Percentiles rank a stretch among this genome's conserved stretches.
These are phyloP conservation scores for Lactarius vividus DNA, from an alignment of 768 basidiomycete genomes.

Conservation along the genomic window DNA sequence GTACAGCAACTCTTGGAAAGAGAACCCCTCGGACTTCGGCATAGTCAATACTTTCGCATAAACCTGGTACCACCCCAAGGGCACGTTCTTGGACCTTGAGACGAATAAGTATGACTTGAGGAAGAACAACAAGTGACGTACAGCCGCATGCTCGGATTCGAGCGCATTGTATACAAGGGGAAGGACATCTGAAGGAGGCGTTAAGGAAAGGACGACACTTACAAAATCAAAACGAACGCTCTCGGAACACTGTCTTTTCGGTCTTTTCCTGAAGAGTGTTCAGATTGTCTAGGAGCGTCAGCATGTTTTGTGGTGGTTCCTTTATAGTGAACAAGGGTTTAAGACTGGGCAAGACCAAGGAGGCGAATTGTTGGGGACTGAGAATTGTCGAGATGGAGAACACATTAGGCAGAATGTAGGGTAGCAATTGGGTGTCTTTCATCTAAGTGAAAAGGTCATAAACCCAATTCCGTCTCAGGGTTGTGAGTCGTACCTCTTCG, in stretches of 20 bases:
- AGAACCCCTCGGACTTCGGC: conserved; percentile 88
- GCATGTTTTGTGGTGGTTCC: conserved; percentile 97
- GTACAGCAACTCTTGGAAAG: conserved; percentile 90
- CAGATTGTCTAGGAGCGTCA: conserved; percentile 89
- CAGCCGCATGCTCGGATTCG: conserved; percentile 89
- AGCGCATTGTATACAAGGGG: conserved; percentile 94
- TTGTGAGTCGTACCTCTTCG: conserved; percentile 70
- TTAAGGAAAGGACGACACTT: background rate
- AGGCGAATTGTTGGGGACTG: conserved; percentile 76
- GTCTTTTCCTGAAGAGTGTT: conserved; percentile 86
- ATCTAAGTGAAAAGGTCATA: conserved; percentile 47
- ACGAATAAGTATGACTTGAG: conserved; percentile 20
- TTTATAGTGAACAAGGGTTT: conserved; percentile 88
- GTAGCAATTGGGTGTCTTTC: conserved; percentile 91
- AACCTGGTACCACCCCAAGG: conserved; percentile 73
- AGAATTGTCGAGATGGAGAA: conserved; percentile 83
- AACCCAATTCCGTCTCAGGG: background rate
- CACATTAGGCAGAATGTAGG: conserved; percentile 94
- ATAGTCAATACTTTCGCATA: conserved; percentile 94
- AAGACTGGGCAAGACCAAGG: conserved; percentile 77
- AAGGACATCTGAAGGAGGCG: conserved; percentile 68
- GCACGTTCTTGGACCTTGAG: conserved; percentile 90
- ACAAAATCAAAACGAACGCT: conserved; percentile 55
- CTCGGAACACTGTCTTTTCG: conserved; percentile 78
- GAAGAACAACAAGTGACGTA: conserved; percentile 31